These are phyloP conservation scores for Penicillium hesseltinei DNA, from an alignment of 2,329 filamentous ascomycete species.

Conservation along the genomic window DNA sequence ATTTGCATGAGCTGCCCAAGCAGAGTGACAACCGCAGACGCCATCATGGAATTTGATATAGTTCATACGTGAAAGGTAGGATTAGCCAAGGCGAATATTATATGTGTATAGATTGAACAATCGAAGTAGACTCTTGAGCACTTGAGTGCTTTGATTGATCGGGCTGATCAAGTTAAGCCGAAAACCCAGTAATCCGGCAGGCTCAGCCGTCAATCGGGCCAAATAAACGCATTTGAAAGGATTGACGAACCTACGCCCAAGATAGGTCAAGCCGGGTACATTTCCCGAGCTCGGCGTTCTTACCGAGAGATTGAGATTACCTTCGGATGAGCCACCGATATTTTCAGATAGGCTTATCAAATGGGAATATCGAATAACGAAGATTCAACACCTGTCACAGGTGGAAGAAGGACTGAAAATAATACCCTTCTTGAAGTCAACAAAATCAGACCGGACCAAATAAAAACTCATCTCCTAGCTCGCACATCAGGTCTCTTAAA, in stretches of 20 bases:
- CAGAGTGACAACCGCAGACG: neutral
- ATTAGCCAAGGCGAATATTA: neutral
- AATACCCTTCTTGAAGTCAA: neutral
- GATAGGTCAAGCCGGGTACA: neutral
- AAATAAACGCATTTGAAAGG: too few species aligned
- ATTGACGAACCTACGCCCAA: too few species aligned
- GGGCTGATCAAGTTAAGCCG: neutral
- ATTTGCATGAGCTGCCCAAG: neutral
- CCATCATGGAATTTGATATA: neutral
- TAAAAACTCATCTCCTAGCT: slow-evolving; percentile 13
- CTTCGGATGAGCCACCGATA: neutral
- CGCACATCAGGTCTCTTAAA: slow-evolving; percentile 10
- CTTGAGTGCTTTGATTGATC: neutral
- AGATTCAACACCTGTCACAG: neutral
- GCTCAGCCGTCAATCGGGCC: too few species aligned
- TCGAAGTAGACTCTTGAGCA: neutral
- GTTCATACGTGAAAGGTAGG: neutral
- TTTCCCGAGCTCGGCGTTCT: neutral
- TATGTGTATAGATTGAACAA: neutral
- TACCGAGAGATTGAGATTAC: neutral
- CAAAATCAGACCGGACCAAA: neutral
- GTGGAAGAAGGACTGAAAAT: neutral
- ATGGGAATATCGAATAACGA: neutral
- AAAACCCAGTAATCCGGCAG: too few species aligned
- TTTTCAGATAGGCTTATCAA: neutral